Percentiles rank a stretch among this genome's conserved stretches.
phyloP scores from a whole-genome alignment of 176 grass and related monocot species.

The Ensete glaucum region DNA sequence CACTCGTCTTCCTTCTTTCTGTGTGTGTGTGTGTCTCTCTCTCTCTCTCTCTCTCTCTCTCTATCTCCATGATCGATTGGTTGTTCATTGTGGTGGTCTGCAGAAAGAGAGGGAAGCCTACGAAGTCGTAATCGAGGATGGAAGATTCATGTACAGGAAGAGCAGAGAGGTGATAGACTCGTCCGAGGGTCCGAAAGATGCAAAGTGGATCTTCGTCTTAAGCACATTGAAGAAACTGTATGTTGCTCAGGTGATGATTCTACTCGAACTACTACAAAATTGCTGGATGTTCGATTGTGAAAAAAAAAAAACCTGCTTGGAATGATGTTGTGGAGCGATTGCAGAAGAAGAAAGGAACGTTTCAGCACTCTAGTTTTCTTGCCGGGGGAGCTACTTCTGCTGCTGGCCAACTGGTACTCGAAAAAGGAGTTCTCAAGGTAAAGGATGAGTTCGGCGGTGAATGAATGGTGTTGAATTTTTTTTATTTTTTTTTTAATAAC shows the following conservation, averaged over 20 bases:
- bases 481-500: background rate
- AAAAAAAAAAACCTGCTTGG: background rate
- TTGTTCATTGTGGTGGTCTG: background rate
- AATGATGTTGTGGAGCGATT: background rate
- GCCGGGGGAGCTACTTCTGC: constrained; percentile 66
- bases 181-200: constrained; percentile 19
- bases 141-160: constrained; percentile 20
- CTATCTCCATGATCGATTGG: background rate
- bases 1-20: background rate
- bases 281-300: too few relatives aligned
- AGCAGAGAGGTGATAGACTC: constrained; percentile 10
- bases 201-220: constrained; percentile 40
- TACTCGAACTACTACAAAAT: background rate
- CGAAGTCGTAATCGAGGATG: constrained; percentile 28
- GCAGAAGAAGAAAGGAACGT: constrained; percentile 56
- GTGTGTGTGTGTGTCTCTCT: too few relatives aligned
- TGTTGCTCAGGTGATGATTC: constrained; percentile 28
- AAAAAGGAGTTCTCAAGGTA: constrained; percentile 60
- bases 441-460: background rate
- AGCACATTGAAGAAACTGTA: constrained; percentile 32
- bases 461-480: background rate
- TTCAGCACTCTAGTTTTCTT: constrained; percentile 88
- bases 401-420: constrained; percentile 49
- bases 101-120: constrained; percentile 35
- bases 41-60: too few relatives aligned